Evolutionary conservation across 495 filamentous ascomycete genomes (phyloP), one percentile per base, ranked within the genome.

Genomic region (Aspergillus campestris): DNA sequence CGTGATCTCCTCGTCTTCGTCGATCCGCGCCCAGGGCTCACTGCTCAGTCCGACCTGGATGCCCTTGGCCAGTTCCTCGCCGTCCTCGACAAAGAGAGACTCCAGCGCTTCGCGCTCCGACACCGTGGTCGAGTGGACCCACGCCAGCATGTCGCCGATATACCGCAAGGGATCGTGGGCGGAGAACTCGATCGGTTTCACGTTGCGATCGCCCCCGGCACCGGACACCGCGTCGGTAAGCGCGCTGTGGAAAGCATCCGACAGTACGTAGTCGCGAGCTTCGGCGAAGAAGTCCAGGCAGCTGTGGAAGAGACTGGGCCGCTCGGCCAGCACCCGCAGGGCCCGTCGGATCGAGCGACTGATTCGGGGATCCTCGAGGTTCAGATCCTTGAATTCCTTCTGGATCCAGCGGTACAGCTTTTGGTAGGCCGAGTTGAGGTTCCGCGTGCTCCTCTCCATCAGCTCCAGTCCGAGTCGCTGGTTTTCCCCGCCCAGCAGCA

Each of bases 71-170:
- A 95, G 85, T 51, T 95, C 87, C 46, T 92, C 86, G n/a, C 87
- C 90, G 43, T 95, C 89, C 2, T 83, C 81, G 31, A 95, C 83
- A 58, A 97, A 97, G 5, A 99, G 67, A 4, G 85, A 81, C 57
- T 96, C 92, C 12, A 99, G 72, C 2, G 91, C 87, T 62, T 99
- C 92, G 35, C 87, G 77, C 63, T 99, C 92, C 13, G 89, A 90
- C 0, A 97, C 92, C 0, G 91, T 80, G 6, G 89, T 84, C 1
- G 94, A 96, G 58, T 99, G 92, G 3, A 82, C 80, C 92, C 92
- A 99, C 6, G 92, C 92, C 11, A 97, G 77, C 91, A 99, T 97
- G 59, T 99, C 92, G 14, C 92, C 90, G 13, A 94, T 82, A 57
- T 97, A 99, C 31, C 92, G 76, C 10, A 99, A 67, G 9, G 87